Evolutionary conservation across 2,329 filamentous ascomycete species (phyloP).

Genomic region (Dactylellina leptospora): DNA sequence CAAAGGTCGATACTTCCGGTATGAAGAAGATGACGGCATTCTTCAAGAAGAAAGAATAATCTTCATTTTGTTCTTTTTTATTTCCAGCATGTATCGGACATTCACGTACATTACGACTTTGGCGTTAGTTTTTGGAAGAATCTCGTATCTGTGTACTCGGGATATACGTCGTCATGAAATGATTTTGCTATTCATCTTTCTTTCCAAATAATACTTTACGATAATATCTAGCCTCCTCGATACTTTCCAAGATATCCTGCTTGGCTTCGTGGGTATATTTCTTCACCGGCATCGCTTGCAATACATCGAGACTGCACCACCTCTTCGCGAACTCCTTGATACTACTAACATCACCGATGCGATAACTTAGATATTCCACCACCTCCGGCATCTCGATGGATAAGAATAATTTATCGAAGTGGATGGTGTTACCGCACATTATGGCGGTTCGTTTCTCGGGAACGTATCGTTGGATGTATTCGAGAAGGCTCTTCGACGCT

Average conservation of each 20-base stretch:
- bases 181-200: background rate
- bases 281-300: constrained; percentile 75
- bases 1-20: constrained; percentile 87
- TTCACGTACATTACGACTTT: background rate
- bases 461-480: constrained; percentile 78
- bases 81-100: too few species aligned
- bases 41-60: constrained; percentile 73
- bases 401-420: constrained; percentile 86
- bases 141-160: too few species aligned
- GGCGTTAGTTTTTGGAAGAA: too few species aligned
- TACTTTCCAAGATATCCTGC: constrained; percentile 93
- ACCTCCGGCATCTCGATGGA: constrained; percentile 75
- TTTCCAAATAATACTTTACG: constrained; percentile 71
- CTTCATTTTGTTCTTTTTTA: background rate
- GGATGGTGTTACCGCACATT: constrained; percentile 90
- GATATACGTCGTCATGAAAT: too few species aligned
- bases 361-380: constrained; percentile 81
- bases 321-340: constrained; percentile 88
- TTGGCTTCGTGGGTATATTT: constrained; percentile 80
- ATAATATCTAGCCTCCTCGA: constrained; percentile 88
- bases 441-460: constrained; percentile 74
- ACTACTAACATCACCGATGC: constrained; percentile 88
- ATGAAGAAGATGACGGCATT: constrained; percentile 99
- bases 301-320: constrained; percentile 74
- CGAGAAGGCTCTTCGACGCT: constrained; percentile 76